phyloP scores from a whole-genome alignment of 768 basidiomycete genomes.

The Tulasnella sp. region DNA sequence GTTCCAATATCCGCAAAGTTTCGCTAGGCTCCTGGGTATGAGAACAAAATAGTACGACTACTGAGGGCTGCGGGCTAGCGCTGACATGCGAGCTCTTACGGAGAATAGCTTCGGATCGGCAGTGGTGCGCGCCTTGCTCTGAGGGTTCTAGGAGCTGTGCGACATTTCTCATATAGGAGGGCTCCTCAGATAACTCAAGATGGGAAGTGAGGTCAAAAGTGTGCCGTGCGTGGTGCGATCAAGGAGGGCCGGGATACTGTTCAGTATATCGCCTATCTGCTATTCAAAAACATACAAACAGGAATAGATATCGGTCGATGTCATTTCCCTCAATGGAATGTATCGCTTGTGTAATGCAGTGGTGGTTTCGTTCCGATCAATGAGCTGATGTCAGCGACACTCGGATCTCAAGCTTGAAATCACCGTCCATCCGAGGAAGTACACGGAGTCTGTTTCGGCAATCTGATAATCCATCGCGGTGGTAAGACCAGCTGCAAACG shows the following conservation, averaged over 20 bases:
- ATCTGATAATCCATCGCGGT: not conserved
- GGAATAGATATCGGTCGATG: not conserved
- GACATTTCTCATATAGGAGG: not conserved
- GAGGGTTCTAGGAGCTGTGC: not conserved
- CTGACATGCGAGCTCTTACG: not conserved
- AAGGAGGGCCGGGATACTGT: too few relatives aligned
- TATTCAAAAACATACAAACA: not conserved
- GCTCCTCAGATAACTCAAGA: not conserved
- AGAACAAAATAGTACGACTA: not conserved
- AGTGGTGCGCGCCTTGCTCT: not conserved
- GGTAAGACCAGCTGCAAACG: not conserved
- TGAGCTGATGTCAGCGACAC: too few relatives aligned
- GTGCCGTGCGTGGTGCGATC: too few relatives aligned
- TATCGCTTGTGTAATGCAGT: not conserved
- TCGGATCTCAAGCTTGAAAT: not conserved
- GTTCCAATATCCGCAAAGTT: not conserved
- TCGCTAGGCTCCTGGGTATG: not conserved
- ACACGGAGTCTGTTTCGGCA: not conserved
- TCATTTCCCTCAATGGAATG: not conserved
- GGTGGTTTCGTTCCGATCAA: not conserved
- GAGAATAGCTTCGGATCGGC: not conserved
- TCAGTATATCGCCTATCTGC: not conserved
- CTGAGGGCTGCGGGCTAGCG: not conserved
- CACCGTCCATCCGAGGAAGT: not conserved
- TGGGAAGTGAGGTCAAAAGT: not conserved